Base-by-base conservation (phyloP, 2,329 filamentous ascomycete genomes). In the Exophiala alcalophila region DNA sequence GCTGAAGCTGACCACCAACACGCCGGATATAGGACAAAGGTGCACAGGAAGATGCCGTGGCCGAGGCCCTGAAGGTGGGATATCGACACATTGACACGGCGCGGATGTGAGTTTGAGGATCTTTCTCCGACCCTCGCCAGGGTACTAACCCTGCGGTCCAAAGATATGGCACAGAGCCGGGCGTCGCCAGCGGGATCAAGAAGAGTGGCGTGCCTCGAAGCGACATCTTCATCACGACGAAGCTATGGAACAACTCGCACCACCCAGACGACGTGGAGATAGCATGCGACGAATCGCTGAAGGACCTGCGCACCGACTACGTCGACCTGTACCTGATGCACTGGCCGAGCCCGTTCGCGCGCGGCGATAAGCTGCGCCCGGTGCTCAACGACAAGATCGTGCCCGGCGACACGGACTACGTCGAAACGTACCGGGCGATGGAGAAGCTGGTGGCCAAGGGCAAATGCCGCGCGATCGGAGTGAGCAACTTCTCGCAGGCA, bases 251-350 rank as follows among this genome's bases (percentile, higher is more conserved):
- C 65, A 80, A 78, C 61, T 71, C 65, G 51, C 78, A 82, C 58
- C 70, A 75, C 50, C 74, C 73, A 1, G 72, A 81, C 55, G 77
- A 81, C 55, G 83, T 85, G 11, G 68, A 76, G 46, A 66, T 73
- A 51, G 81, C 80, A 49, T 73, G 80, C 33, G 70, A 75, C 50
- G 71, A 76, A 27, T 80, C 80, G 15, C 68, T 84, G 38, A 73
- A 80, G 59, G 73, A 80, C 57, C 72, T 84, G 56, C 74, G 72
- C 9, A 66, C 81, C 26, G 80, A 81, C 45, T 85, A 86, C 59
- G 68, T 86, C 44, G 82, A 86, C 59, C 68, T 86, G 8, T 84
- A 77, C 61, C 70, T 86, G 44, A 84, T 88, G 59, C 81, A 85
- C 64, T 86, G 74, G 72, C 77, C 77, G 0, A 68, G 71, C 7